Base-by-base conservation (phyloP, 2,329 filamentous ascomycete species). In the Exutisphaerella laricina region DNA sequence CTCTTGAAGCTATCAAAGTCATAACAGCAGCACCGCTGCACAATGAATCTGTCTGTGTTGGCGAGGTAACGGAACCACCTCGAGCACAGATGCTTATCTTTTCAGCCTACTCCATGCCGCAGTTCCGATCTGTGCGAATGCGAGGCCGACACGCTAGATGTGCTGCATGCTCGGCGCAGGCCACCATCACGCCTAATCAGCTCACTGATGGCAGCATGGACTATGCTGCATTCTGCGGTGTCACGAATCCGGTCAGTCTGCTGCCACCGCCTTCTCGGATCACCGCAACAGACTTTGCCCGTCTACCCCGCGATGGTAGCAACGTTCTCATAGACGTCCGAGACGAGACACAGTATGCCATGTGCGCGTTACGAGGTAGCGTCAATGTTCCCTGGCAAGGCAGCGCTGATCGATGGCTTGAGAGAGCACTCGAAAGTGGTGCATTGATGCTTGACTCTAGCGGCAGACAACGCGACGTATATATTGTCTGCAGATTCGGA, bases 151-250 rank as follows among this genome's bases (percentile, higher is more conserved):
- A 85, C 37, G 65, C 71, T 6, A 79, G 79, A 28, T 97, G 92
- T 58, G 78, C 85, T 25, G 84, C 84, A 1, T 98, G 92, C 62
- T 85, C 84, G 0, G 67, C 74, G 0, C 65, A 73, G 6, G 73
- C 78, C 0, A 77, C 70, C 0, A 72, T 96, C 8, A 83, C 82
- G 0, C 60, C 78, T 5, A 71, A 81, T 12, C 41, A 44, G 10
- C 22, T 44, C 4, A 69, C 64, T 14, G 74, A 73, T 0, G 83
- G 84, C 0, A 81, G 78, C 4, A 70, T 89, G 34, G 87, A 96
- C 60, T 97, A 97, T 60, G 75, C 85, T 0, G 79, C 83, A 39
- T 96, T 97, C 60, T 97, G 90, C 59, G 88, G 89, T 4, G 73
- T 79, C 1, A 73, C 46, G 2, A 33, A 48, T 4, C 74, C 79